phyloP scores from a whole-genome alignment of 306 rosid genomes.

The Fragaria iinumae region DNA sequence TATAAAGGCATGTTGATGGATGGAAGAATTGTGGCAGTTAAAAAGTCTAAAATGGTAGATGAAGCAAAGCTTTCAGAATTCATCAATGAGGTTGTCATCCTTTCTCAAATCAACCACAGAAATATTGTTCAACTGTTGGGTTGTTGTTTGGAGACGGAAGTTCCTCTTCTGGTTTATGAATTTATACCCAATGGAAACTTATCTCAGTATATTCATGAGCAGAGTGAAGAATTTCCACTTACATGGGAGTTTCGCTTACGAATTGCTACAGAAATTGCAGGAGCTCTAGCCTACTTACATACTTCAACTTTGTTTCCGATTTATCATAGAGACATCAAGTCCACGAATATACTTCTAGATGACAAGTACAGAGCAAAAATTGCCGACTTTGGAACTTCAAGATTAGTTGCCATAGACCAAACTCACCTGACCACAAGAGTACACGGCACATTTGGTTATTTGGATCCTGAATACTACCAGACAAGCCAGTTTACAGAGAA shows the following conservation, averaged over 20 bases:
- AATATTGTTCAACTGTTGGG: not conserved
- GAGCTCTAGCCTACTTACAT: conserved; percentile 4
- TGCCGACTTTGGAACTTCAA: conserved; percentile 25
- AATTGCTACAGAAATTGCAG: not conserved
- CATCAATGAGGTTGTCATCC: conserved; percentile 6
- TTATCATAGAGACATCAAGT: conserved; percentile 23
- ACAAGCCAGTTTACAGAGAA: conserved; percentile 16
- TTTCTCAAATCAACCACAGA: not conserved
- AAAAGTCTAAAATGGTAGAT: conserved; percentile 12
- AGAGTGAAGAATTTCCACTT: not conserved
- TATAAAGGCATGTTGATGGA: conserved; percentile 20
- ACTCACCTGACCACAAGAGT: conserved; percentile 21
- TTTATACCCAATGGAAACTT: conserved; percentile 2
- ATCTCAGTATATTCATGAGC: not conserved
- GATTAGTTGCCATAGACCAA: conserved; percentile 9
- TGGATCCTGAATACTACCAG: conserved; percentile 27
- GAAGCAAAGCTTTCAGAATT: not conserved
- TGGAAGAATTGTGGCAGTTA: conserved; percentile 27
- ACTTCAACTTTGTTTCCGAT: conserved; percentile 12
- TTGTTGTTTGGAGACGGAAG: conserved; percentile 14
- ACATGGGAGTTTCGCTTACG: conserved; percentile 1
- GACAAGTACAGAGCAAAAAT: conserved; percentile 18
- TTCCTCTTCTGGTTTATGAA: conserved; percentile 8
- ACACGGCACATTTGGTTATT: conserved; percentile 23
- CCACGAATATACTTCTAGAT: conserved; percentile 21